Percentiles rank a stretch among this genome's conserved stretches.
phyloP scores from a whole-genome alignment of 176 grass and related monocot species.

The Paspalum notatum region DNA sequence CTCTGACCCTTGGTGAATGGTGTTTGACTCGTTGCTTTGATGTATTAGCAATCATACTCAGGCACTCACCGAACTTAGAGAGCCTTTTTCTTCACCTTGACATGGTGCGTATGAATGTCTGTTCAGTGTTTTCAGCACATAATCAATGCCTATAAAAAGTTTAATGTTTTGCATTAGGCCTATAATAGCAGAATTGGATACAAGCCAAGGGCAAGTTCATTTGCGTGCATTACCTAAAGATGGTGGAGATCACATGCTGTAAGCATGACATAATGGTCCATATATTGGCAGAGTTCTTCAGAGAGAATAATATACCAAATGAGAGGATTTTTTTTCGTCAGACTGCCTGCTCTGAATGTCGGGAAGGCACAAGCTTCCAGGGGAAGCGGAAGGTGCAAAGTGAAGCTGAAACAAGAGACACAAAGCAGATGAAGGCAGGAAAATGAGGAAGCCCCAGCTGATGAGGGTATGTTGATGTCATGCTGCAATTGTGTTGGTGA shows the following conservation, averaged over 20 bases:
- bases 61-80: slow-evolving; percentile 39
- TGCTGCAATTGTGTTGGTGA: background rate
- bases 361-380: background rate
- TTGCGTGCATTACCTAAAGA: slow-evolving; percentile 29
- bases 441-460: slow-evolving; percentile 15
- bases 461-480: background rate
- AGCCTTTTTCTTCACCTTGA: slow-evolving; percentile 39
- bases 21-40: slow-evolving; percentile 20
- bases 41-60: slow-evolving; percentile 36
- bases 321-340: slow-evolving; percentile 11
- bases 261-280: slow-evolving; percentile 5
- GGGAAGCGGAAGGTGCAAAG: slow-evolving; percentile 16
- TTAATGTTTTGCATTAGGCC: slow-evolving; percentile 24
- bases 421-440: slow-evolving; percentile 20
- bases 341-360: background rate
- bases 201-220: slow-evolving; percentile 5
- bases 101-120: slow-evolving; percentile 28
- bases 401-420: background rate
- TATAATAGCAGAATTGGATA: background rate
- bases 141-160: slow-evolving; percentile 2
- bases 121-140: background rate
- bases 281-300: slow-evolving; percentile 15
- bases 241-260: slow-evolving; percentile 36
- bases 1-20: slow-evolving; percentile 48
- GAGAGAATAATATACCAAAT: background rate